phyloP scores from a whole-genome alignment of 2,329 filamentous ascomycete genomes.

The Arthrobotrys entomopaga region DNA sequence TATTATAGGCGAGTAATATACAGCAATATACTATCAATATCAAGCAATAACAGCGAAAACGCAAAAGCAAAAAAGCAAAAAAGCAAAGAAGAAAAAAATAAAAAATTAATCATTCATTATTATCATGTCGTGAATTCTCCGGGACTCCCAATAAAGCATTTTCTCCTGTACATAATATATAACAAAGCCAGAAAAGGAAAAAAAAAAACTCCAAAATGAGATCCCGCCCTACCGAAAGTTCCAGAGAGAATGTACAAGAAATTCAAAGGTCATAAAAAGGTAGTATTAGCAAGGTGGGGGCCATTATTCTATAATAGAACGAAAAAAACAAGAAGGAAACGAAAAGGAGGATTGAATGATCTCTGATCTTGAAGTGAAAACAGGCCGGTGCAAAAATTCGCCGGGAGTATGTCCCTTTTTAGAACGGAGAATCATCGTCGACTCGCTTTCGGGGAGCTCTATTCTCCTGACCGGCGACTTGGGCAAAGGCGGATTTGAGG shows the following conservation, averaged over 20 bases:
- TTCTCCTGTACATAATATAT: not conserved
- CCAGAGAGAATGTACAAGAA: constrained; percentile 14
- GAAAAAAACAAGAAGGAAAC: not conserved
- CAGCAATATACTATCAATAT: not conserved
- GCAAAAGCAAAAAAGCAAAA: no score
- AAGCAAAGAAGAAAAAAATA: not conserved
- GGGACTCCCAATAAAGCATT: constrained; percentile 11
- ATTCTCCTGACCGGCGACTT: constrained; percentile 47
- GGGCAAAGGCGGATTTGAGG: constrained; percentile 44
- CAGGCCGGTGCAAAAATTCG: not conserved
- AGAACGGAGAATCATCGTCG: constrained; percentile 51
- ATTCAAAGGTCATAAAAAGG: constrained; percentile 4
- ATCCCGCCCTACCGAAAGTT: constrained; percentile 15
- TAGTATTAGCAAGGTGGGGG: not conserved
- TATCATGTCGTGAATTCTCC: constrained; percentile 12
- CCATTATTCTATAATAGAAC: constrained; percentile 18
- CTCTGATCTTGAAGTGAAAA: constrained; percentile 1
- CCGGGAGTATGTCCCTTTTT: not conserved
- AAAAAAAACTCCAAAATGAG: constrained; percentile 9
- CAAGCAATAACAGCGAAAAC: not conserved
- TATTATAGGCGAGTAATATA: no score
- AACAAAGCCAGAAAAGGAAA: not conserved
- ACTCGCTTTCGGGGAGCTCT: constrained; percentile 42
- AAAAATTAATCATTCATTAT: not conserved
- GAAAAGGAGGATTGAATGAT: not conserved